These are phyloP conservation scores for Leishmania tarentolae DNA, from an alignment of 208 protist genomes.

Conservation along the genomic window DNA sequence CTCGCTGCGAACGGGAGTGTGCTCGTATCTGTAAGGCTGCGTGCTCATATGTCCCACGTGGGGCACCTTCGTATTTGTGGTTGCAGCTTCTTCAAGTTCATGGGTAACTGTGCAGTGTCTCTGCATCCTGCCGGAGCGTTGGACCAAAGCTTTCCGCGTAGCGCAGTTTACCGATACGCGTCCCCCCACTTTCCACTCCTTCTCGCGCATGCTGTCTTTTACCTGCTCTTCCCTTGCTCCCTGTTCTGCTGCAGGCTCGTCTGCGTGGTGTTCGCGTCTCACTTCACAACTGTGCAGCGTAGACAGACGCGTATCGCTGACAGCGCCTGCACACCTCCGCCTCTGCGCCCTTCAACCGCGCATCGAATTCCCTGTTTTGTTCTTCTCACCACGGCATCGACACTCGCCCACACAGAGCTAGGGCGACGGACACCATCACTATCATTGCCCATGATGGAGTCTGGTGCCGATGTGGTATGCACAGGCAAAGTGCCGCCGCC, in stretches of 20 bases:
- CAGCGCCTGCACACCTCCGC: no score
- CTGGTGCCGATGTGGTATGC: conserved; percentile 14
- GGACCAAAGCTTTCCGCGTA: neutral
- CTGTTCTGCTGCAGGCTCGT: neutral
- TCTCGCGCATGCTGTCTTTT: neutral
- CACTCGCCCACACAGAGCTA: neutral
- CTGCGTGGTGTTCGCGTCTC: no score
- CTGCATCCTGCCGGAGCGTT: neutral
- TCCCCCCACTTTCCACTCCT: neutral
- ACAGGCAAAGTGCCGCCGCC: conserved; percentile 3
- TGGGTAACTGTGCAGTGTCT: neutral
- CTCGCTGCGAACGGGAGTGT: neutral
- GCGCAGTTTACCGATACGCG: neutral
- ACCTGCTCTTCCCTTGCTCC: neutral
- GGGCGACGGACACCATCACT: neutral
- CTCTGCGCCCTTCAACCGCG: neutral
- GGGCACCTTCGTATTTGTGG: neutral
- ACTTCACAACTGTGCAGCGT: neutral
- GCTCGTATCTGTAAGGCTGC: neutral
- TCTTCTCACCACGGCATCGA: neutral
- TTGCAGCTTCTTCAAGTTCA: neutral
- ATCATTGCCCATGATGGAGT: conserved; percentile 4
- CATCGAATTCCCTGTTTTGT: neutral
- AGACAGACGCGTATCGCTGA: neutral
- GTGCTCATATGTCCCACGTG: neutral